Percentiles rank a stretch among this genome's conserved stretches.
phyloP scores from a whole-genome alignment of 1,284 basidiomycete species.

The Anthracocystis walkeri region DNA sequence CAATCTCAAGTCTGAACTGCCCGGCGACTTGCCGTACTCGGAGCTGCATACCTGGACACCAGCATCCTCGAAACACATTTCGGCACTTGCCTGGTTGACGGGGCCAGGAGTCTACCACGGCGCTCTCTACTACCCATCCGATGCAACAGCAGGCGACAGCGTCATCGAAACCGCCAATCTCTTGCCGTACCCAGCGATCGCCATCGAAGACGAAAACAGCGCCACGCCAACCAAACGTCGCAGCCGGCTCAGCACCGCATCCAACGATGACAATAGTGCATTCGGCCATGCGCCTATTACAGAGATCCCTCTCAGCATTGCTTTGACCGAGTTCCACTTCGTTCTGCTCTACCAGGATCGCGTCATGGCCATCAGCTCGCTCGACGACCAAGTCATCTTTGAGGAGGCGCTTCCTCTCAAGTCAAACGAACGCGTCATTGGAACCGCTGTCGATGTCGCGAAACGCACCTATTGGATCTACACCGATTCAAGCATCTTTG shows the following conservation, averaged over 20 bases:
- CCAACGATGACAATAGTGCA: slow-evolving; percentile 25
- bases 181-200: slow-evolving; percentile 65
- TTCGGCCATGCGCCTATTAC: slow-evolving; percentile 35
- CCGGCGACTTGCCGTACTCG: slow-evolving; percentile 61
- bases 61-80: slow-evolving; percentile 1
- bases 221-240: slow-evolving; percentile 16
- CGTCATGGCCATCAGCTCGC: slow-evolving; percentile 80
- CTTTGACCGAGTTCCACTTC: slow-evolving; percentile 92
- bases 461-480: slow-evolving; percentile 94
- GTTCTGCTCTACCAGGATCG: slow-evolving; percentile 85
- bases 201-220: slow-evolving; percentile 30
- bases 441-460: slow-evolving; percentile 77
- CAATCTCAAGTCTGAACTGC: slow-evolving; percentile 66
- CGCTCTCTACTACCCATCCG: slow-evolving; percentile 66
- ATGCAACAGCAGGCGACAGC: slow-evolving; percentile 74
- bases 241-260: slow-evolving; percentile 28
- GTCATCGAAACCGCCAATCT: slow-evolving; percentile 79
- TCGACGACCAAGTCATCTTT: slow-evolving; percentile 85
- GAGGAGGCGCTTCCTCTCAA: slow-evolving; percentile 75
- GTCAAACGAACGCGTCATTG: slow-evolving; percentile 59
- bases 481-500: slow-evolving; percentile 88
- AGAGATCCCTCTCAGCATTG: slow-evolving; percentile 75
- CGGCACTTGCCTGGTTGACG: slow-evolving; percentile 52
- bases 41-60: slow-evolving; percentile 71
- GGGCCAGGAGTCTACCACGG: slow-evolving; percentile 65